phyloP scores from a whole-genome alignment of 129 eudicot genomes.

The Lactuca sativa region DNA sequence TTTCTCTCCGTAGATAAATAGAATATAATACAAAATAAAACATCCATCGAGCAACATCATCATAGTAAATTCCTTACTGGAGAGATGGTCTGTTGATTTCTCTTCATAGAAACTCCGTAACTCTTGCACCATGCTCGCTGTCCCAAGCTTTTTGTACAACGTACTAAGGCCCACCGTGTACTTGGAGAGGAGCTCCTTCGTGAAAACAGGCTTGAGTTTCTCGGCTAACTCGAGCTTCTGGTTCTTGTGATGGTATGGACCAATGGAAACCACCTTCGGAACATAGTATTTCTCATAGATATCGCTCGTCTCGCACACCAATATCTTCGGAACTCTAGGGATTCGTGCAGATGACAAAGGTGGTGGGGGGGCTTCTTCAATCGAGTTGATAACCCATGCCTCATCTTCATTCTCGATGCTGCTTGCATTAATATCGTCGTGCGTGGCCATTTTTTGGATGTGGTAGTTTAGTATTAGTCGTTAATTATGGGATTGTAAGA shows the following conservation, averaged over 20 bases:
- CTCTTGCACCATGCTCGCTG: slow-evolving; percentile 7
- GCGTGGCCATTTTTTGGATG: not conserved
- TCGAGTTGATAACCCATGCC: not conserved
- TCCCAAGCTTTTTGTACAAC: slow-evolving; percentile 23
- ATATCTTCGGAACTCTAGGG: slow-evolving; percentile 15
- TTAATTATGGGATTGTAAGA: not conserved
- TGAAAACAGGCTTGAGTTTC: slow-evolving; percentile 27
- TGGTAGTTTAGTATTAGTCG: not conserved
- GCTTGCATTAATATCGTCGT: not conserved
- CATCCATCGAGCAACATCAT: slow-evolving; percentile 42
- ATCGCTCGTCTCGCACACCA: slow-evolving; percentile 8
- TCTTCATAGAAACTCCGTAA: slow-evolving; percentile 24
- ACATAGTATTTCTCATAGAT: slow-evolving; percentile 24
- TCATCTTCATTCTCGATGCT: not conserved
- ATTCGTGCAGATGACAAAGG: not conserved
- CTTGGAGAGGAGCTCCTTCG: not conserved
- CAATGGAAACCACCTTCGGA: slow-evolving; percentile 41
- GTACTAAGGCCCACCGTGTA: not conserved
- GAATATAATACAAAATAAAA: slow-evolving; percentile 30
- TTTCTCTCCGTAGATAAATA: not conserved
- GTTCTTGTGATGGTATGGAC: slow-evolving; percentile 34
- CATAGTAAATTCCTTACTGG: slow-evolving; percentile 12
- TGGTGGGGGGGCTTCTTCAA: not conserved
- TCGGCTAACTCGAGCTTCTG: slow-evolving; percentile 17
- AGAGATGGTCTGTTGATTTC: not conserved